Base-by-base conservation (phyloP, 1,139 yeast species). In the Saccharomyces hybrid region DNA sequence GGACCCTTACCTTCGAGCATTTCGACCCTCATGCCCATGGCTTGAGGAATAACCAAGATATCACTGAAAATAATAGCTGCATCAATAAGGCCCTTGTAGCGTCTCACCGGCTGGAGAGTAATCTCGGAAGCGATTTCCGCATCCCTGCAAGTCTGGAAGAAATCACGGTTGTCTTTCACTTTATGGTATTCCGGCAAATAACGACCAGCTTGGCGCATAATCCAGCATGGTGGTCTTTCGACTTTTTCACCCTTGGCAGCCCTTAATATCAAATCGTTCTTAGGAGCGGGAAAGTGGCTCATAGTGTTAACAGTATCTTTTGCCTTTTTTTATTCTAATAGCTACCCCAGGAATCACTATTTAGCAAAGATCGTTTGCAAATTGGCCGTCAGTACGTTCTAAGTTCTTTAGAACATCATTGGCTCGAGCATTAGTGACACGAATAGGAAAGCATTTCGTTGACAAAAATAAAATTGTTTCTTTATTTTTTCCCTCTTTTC, bases 141-240 rank as follows among this genome's bases (percentile, higher is more conserved):
- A 69, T 88, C 95, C 65, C 95, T 80, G 69, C 99, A 95, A 13
- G 93, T 84, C 67, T 89, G 96, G 69, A 93, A 93, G 70, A 93
- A 93, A 73, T 93, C 97, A 58, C 88, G 77, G n/a, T 78, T 78
- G 47, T 82, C 96, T 70, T 93, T 93, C 49, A 84, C 97, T 68
- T 83, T 80, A 70, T 91, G 97, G 70, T 93, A 93, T 70, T 93
- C 97, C 29, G 95, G 95, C 58, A 88, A 75, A 65, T 88, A 88
- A 55, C 77, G 70, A 23, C 78, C 78, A 46, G 78, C 78, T 60
- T 75, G 78, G 57, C 78, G 71, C 99, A 93, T 93, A 63, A 93
- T 87, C 99, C 99, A 93, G 58, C 93, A 83, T 27, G 99, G 99
- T 1, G 99, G 97, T 70, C 99, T 83, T 73, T 93, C 99, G 50